Conservation (phyloP, 225 moss, liverwort and hornwort genomes). For the Sphagnum contortum region DNA sequence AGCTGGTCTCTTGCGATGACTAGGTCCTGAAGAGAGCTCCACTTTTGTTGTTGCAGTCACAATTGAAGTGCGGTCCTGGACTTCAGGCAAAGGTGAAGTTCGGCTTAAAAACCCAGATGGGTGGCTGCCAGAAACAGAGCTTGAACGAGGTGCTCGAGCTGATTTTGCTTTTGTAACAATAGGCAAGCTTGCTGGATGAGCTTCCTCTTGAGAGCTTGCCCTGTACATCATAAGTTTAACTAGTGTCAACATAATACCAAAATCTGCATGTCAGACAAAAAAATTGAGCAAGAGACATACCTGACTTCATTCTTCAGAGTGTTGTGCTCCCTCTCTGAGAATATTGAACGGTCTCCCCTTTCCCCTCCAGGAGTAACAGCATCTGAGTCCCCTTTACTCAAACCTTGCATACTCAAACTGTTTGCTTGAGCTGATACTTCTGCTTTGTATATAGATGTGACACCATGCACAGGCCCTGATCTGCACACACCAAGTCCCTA, state of each 20-base stretch:
- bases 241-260: too few species aligned
- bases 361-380: constrained; percentile 23
- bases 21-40: constrained; percentile 35
- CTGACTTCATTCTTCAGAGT: constrained; percentile 56
- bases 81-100: constrained; percentile 55
- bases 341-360: constrained; percentile 38
- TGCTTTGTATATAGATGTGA: constrained; percentile 73
- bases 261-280: not conserved
- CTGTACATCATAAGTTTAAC: constrained; percentile 26
- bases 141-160: constrained; percentile 88
- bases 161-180: constrained; percentile 76
- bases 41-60: constrained; percentile 35
- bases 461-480: constrained; percentile 78
- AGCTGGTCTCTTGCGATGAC: constrained; percentile 83
- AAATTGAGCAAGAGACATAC: constrained; percentile 31
- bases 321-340: constrained; percentile 57
- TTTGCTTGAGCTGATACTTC: constrained; percentile 60
- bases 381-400: constrained; percentile 62
- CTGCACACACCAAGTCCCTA: constrained; percentile 13
- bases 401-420: constrained; percentile 54
- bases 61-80: constrained; percentile 58
- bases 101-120: constrained; percentile 53
- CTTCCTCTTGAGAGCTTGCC: constrained; percentile 58
- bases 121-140: constrained; percentile 42
- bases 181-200: constrained; percentile 35